Evolutionary conservation across 495 filamentous ascomycete genomes (phyloP).

Genomic region (Xanthoparmelia taractica): DNA sequence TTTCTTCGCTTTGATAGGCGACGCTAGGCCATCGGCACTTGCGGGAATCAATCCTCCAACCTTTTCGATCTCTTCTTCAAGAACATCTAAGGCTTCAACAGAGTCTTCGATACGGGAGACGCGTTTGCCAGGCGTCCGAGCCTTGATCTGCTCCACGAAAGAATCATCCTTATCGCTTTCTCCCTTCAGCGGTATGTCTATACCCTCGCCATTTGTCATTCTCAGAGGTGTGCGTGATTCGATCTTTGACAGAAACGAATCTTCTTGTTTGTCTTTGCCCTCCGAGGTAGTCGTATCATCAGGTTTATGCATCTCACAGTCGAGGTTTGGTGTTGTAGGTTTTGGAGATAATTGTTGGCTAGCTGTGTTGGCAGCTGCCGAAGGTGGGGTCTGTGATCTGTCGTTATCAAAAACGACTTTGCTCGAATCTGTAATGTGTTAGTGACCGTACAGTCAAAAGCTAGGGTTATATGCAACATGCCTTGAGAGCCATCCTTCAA

Average conservation of each 20-base stretch:
- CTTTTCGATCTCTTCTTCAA: constrained; percentile 60
- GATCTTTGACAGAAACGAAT: constrained; percentile 34
- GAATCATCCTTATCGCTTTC: constrained; percentile 27
- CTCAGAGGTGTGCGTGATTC: constrained; percentile 34
- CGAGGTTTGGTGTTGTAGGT: not conserved
- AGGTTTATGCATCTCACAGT: constrained; percentile 8
- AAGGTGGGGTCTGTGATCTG: constrained; percentile 10
- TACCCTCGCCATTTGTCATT: constrained; percentile 8
- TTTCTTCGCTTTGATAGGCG: constrained; percentile 11
- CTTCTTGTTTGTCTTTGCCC: constrained; percentile 12
- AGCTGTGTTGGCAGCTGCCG: constrained; percentile 9
- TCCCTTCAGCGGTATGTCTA: not conserved
- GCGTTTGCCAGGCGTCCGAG: constrained; percentile 36
- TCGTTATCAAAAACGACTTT: constrained; percentile 15
- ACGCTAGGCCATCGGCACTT: constrained; percentile 7
- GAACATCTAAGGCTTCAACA: constrained; percentile 57
- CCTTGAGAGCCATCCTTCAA: constrained; percentile 13
- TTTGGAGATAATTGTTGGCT: constrained; percentile 10
- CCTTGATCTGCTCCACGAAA: constrained; percentile 35
- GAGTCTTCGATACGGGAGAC: constrained; percentile 58
- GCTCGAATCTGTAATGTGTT: not conserved
- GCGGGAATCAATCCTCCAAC: constrained; percentile 34
- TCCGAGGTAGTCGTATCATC: not conserved
- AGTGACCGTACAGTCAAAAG: not conserved
- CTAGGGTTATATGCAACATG: not conserved